Evolutionary conservation across 1,139 yeast genomes (phyloP), one percentile per base, ranked within the genome.

Genomic region (Debaryomyces psychrophilus): DNA sequence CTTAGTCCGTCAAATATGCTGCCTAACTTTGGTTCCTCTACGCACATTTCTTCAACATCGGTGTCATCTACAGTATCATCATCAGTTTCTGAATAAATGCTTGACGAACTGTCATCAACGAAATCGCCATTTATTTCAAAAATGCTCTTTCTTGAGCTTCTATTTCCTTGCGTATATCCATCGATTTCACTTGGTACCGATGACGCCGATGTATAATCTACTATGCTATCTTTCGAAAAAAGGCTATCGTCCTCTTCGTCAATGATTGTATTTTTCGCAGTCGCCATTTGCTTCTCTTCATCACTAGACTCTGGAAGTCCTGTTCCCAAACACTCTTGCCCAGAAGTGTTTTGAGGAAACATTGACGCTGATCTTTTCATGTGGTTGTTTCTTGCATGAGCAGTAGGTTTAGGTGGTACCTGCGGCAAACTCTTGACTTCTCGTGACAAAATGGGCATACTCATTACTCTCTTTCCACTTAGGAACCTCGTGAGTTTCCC

Each of bases 401-500:
- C 26, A 15, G 9, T 8, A 9, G 18, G 11, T 14, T 38, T 28
- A 8, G 33, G 20, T 38, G 48, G 48, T 35, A 43, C 9, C 9
- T 31, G 12, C 20, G 50, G 50, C 11, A 46, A 31, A 9, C 36
- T 31, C 34, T 39, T 43, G 8, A 12, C 4, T 12, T 18, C 27
- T 8, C 6, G 23, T 3, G 33, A 31, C 26, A 33, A 28, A 23
- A 49, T 47, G 2, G 70, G 69, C 64, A 62, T 58, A 46, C 67
- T 62, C 20, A 57, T 57, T 31, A 59, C 57, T 41, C 69, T 52
- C 7, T 25, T 35, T 5, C 37, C 33, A 1, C 41, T 34, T 22
- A 59, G 50, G 41, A 61, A 61, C 27, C 61, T 51, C 42, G 54
- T 55, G 35, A 67, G 48, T 35, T 49, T 53, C 1, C 71, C 71